Conservation (phyloP, 345 rosid species). For the Hypericum perforatum region DNA sequence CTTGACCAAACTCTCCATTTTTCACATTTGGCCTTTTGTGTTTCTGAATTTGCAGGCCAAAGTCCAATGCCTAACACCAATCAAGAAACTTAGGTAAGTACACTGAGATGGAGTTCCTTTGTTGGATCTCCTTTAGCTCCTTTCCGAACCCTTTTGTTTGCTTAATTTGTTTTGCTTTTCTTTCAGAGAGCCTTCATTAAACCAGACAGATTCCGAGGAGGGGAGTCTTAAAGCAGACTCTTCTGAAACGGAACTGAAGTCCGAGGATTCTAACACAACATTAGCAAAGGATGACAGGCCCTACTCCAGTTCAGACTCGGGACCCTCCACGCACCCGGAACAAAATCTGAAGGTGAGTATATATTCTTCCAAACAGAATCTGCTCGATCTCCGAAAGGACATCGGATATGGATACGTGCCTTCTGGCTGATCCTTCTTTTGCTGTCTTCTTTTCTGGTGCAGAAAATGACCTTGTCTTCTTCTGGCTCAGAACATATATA, state of each 20-base stretch:
- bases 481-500: constrained; percentile 30
- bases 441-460: background rate
- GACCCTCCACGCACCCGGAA: constrained; percentile 14
- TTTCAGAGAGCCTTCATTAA: constrained; percentile 30
- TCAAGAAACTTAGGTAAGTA: constrained; percentile 28
- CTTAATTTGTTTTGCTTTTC: background rate
- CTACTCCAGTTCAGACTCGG: constrained; percentile 19
- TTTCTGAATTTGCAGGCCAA: constrained; percentile 30
- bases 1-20: too few species aligned
- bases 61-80: constrained; percentile 43
- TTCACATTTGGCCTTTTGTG: background rate
- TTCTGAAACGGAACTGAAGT: constrained; percentile 19
- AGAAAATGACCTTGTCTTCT: constrained; percentile 25
- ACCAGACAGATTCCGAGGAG: constrained; percentile 13
- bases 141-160: background rate
- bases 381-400: too few species aligned
- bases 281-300: constrained; percentile 11
- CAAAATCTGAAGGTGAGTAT: constrained; percentile 22
- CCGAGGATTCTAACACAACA: constrained; percentile 21
- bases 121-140: background rate
- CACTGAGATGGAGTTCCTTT: background rate
- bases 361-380: background rate
- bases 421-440: too few species aligned
- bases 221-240: constrained; percentile 15
- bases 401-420: too few species aligned